These are phyloP conservation scores for Colletotrichum caudatum DNA, from an alignment of 2,329 filamentous ascomycete genomes.

Conservation along the genomic window DNA sequence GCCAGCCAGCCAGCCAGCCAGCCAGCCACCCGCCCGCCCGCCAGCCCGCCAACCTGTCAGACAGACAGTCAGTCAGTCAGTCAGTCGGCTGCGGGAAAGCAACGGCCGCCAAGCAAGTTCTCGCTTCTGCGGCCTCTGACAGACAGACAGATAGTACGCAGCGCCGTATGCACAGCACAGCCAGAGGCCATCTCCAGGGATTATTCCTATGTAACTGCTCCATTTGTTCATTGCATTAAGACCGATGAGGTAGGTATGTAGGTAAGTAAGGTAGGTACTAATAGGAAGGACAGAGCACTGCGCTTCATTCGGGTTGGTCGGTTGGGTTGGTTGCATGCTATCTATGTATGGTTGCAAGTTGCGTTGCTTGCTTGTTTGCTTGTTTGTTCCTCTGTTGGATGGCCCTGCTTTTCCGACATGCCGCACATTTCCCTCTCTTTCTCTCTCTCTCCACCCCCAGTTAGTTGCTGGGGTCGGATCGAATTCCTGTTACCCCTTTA, in stretches of 20 bases:
- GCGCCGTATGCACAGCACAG: conserved; percentile 4
- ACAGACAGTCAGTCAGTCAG: background rate
- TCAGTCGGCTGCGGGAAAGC: conserved; percentile 9
- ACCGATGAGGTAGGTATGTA: conserved; percentile 26
- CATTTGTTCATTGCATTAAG: background rate
- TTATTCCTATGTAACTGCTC: background rate
- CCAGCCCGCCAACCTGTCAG: background rate
- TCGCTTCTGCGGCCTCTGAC: conserved; percentile 30
- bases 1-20: no score
- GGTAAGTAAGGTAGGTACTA: background rate
- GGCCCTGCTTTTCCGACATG: conserved; percentile 4
- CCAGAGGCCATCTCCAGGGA: conserved; percentile 1
- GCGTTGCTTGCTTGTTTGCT: background rate
- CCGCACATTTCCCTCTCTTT: background rate
- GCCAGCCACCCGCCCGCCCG: no score
- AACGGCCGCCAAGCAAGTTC: conserved; percentile 38
- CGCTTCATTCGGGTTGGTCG: background rate
- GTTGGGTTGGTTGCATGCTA: no score
- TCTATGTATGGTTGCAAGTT: background rate
- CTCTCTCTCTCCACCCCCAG: background rate
- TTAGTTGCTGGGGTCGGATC: conserved; percentile 4
- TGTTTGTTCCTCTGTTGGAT: no score
- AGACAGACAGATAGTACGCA: background rate
- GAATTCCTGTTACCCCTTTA: conserved; percentile 16
- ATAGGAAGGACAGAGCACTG: conserved; percentile 16